These are phyloP conservation scores for Macrocybe gigantea DNA, from an alignment of 768 basidiomycete genomes.

Conservation along the genomic window DNA sequence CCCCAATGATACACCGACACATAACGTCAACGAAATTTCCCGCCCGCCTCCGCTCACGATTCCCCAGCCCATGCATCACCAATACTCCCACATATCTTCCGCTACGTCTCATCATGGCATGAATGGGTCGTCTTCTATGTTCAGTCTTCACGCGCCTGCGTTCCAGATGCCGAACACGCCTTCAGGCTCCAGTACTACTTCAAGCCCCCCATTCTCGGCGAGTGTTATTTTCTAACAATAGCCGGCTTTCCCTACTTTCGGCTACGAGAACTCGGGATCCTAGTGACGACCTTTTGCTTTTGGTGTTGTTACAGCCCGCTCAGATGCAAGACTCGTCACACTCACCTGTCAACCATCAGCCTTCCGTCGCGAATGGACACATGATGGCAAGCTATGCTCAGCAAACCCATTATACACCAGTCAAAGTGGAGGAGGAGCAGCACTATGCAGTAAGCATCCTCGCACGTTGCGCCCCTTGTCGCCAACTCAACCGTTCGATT, in stretches of 20 bases:
- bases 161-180: conserved; percentile 70
- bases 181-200: conserved; percentile 66
- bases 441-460: conserved; percentile 37
- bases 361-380: conserved; percentile 33
- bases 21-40: conserved; percentile 23
- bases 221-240: conserved; percentile 47
- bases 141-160: conserved; percentile 47
- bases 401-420: conserved; percentile 41
- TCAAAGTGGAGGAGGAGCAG: conserved; percentile 67
- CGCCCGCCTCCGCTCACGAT: conserved; percentile 60
- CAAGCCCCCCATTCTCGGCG: conserved; percentile 84
- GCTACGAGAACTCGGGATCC: conserved; percentile 35
- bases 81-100: conserved; percentile 37
- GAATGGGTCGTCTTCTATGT: conserved; percentile 38
- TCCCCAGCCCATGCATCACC: conserved; percentile 49
- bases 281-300: conserved; percentile 44
- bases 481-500: not conserved
- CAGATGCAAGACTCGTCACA: conserved; percentile 58
- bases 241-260: conserved; percentile 20
- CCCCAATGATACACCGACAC: conserved; percentile 40
- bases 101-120: conserved; percentile 34
- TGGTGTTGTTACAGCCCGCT: conserved; percentile 51
- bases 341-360: conserved; percentile 44
- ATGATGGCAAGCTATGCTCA: conserved; percentile 36
- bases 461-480: not conserved